Conservation (phyloP, 257 asterid species). For the Solanum paucissectum region DNA sequence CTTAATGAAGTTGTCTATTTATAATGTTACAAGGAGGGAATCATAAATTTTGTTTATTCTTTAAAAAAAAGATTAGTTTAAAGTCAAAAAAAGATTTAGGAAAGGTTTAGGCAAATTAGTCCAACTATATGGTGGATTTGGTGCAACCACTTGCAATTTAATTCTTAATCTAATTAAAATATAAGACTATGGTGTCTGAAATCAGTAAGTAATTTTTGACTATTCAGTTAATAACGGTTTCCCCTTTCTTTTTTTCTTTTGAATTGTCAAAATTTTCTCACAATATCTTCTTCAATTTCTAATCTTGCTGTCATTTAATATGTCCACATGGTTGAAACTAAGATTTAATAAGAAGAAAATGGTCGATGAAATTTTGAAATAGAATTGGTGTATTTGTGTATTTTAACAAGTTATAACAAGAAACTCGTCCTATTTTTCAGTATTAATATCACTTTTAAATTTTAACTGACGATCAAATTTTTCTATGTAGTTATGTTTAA, state of each 20-base stretch:
- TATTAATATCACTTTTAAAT: neutral
- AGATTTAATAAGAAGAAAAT: neutral
- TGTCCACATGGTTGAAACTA: neutral
- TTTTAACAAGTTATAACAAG: neutral
- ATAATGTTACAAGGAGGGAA: slow-evolving; percentile 6
- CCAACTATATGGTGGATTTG: slow-evolving; percentile 32
- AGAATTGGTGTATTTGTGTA: neutral
- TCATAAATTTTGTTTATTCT: neutral
- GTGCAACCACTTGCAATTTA: slow-evolving; percentile 30
- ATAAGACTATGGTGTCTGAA: neutral
- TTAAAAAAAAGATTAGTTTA: neutral
- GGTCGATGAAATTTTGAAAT: neutral
- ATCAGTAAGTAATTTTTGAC: neutral
- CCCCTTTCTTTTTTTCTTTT: neutral
- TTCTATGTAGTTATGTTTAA: neutral
- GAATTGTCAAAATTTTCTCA: neutral
- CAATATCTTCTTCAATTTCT: neutral
- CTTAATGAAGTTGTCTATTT: slow-evolving; percentile 16
- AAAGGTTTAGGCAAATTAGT: slow-evolving; percentile 13
- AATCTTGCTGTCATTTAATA: neutral
- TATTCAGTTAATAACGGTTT: neutral
- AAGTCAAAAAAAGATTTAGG: slow-evolving; percentile 13
- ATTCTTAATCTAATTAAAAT: neutral
- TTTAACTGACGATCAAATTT: neutral
- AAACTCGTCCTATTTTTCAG: neutral